Base-by-base conservation (phyloP, 2,329 filamentous ascomycete species). In the Phialophora chinensis region DNA sequence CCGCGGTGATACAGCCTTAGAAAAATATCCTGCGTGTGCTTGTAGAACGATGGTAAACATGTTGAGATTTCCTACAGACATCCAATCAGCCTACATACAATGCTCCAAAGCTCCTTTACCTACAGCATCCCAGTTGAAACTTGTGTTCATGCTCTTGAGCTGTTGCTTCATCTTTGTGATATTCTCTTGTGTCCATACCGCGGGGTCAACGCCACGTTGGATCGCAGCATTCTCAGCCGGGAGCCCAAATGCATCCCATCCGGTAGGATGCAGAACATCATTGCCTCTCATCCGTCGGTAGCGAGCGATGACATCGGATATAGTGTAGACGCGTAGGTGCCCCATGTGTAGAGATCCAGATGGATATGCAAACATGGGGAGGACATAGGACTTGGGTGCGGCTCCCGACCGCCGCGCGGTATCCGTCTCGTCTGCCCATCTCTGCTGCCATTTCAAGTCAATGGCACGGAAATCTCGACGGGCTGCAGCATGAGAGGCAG, bases 361-460 rank as follows among this genome's bases (percentile, higher is more conserved):
- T 0, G 93, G 93, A 76, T 97, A 97, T 0, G 93, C 93, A 75
- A 96, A 96, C 93, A 97, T 97, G 71, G 93, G 90, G 62, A 96
- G 83, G 68, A 96, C 87, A 76, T 94, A 96, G 31, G 79, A 80
- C 66, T 81, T 84, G 20, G 71, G 78, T 77, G 33, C 70, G 4
- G 53, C 20, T n/a, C 53, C 23, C 17, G 31, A 23, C 4, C 25
- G 57, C 7, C 23, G 23, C 7, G 29, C 20, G 7, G 31, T 12
- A 12, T 25, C 38, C 8, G 66, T 20, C 49, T 69, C 57, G 5
- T 58, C 14, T 44, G 66, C 75, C 84, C 84, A 86, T 78, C 75
- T 79, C 58, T 75, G 72, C 72, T 84, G 84, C 85, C 85, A 87
- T 80, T 87, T 87, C 31, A 74, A 74, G 69, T 85, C 83, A 47